These are phyloP conservation scores for Trichoderma brevicompactum DNA, from an alignment of 2,329 filamentous ascomycete genomes.

Conservation along the genomic window DNA sequence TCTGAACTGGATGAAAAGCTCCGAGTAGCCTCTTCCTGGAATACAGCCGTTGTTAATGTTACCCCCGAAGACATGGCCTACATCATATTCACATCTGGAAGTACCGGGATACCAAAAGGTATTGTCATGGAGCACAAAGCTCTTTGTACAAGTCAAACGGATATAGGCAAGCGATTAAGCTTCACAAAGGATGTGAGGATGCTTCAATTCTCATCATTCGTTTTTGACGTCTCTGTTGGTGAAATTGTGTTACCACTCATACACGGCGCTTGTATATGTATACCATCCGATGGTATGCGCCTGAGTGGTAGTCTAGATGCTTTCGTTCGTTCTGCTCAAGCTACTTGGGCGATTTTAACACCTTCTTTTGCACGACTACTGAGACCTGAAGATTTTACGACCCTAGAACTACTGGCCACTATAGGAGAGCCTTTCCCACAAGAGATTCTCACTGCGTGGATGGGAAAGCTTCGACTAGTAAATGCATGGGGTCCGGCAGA, in stretches of 20 bases:
- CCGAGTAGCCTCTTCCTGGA: too few relatives aligned
- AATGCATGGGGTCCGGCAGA: slow-evolving; percentile 28
- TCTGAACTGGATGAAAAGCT: not conserved
- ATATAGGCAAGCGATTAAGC: not conserved
- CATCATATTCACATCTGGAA: slow-evolving; percentile 26
- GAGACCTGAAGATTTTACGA: not conserved
- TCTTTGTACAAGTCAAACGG: slow-evolving; percentile 7
- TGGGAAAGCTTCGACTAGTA: slow-evolving; percentile 13
- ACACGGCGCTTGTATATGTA: slow-evolving; percentile 28
- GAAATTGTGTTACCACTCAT: slow-evolving; percentile 29
- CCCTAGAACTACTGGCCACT: not conserved
- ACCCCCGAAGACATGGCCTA: slow-evolving; percentile 3
- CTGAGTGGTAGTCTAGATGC: slow-evolving; percentile 8
- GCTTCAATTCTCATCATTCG: slow-evolving; percentile 32
- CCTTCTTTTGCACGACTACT: slow-evolving; percentile 20
- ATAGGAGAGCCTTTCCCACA: slow-evolving; percentile 9
- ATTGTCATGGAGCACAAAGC: slow-evolving; percentile 22
- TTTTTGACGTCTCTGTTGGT: slow-evolving; percentile 29
- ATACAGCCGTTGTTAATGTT: not conserved
- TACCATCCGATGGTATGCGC: slow-evolving; percentile 25
- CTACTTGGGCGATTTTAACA: slow-evolving; percentile 15
- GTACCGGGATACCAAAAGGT: slow-evolving; percentile 22
- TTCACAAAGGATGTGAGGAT: not conserved
- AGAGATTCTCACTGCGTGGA: slow-evolving; percentile 19
- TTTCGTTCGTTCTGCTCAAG: not conserved